phyloP scores from a whole-genome alignment of 108 stramenopile genomes.

The Stephanodiscus triporus region DNA sequence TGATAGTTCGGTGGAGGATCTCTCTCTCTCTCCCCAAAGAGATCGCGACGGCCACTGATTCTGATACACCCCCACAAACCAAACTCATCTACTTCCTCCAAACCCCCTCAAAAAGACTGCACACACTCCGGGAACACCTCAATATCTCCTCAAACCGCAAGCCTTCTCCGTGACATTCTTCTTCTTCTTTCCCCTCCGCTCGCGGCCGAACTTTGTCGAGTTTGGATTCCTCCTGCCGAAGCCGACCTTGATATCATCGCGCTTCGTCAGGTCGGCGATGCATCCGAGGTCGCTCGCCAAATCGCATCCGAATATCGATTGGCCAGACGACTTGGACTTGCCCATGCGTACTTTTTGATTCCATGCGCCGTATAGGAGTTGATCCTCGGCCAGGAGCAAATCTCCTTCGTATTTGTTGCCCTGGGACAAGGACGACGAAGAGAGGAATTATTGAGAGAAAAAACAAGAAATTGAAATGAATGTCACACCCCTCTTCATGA shows the following conservation, averaged over 20 bases:
- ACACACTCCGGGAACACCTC: conserved; percentile 1
- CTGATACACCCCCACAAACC: not conserved
- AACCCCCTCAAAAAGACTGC: too few relatives aligned
- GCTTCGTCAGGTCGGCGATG: conserved; percentile 60
- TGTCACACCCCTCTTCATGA: not conserved
- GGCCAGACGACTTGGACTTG: conserved; percentile 56
- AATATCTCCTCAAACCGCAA: conserved; percentile 87
- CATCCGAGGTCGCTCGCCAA: conserved; percentile 88
- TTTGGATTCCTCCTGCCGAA: conserved; percentile 93
- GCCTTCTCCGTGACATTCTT: conserved; percentile 71
- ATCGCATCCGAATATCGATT: conserved; percentile 90
- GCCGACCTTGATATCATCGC: conserved; percentile 82
- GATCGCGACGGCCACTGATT: too few relatives aligned
- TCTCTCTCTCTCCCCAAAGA: too few relatives aligned
- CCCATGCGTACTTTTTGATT: conserved; percentile 92
- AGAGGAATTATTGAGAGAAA: not conserved
- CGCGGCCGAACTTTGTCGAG: conserved; percentile 85
- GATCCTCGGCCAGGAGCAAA: conserved; percentile 95
- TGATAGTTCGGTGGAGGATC: too few relatives aligned
- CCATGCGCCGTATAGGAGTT: conserved; percentile 96
- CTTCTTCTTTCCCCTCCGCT: conserved; percentile 95
- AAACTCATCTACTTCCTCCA: not conserved
- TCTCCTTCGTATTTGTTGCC: conserved; percentile 87
- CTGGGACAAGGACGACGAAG: conserved; percentile 36
- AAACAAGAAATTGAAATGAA: not conserved